phyloP scores from a whole-genome alignment of 2,329 filamentous ascomycete species.

The Fonsecaea erecta region DNA sequence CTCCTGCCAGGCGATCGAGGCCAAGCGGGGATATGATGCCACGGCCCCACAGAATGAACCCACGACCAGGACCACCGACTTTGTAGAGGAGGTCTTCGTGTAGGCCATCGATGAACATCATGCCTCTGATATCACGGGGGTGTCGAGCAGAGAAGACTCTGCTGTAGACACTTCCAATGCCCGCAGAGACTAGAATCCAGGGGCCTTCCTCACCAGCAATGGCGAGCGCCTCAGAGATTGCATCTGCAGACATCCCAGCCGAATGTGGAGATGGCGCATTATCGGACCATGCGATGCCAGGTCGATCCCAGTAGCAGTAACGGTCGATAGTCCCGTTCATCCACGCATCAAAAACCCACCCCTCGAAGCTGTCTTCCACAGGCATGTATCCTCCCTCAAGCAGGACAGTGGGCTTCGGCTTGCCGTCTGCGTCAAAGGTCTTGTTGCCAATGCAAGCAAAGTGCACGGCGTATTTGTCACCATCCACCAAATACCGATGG shows the following conservation, averaged over 20 bases:
- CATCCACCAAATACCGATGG: constrained; percentile 77
- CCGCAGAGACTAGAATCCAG: constrained; percentile 85
- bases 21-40: constrained; percentile 88
- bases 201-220: constrained; percentile 81
- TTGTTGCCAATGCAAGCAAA: constrained; percentile 79
- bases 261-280: constrained; percentile 92
- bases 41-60: constrained; percentile 84
- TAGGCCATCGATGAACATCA: constrained; percentile 84
- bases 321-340: constrained; percentile 80
- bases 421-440: constrained; percentile 60
- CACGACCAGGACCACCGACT: constrained; percentile 69
- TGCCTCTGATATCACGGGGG: constrained; percentile 71
- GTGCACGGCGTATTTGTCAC: constrained; percentile 83
- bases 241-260: constrained; percentile 89
- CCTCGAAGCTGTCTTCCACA: constrained; percentile 77
- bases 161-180: constrained; percentile 84
- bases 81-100: constrained; percentile 82
- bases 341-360: constrained; percentile 75
- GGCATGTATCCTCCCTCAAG: constrained; percentile 82
- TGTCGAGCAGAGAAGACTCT: constrained; percentile 90
- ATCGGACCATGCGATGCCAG: constrained; percentile 85
- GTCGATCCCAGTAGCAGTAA: constrained; percentile 95
- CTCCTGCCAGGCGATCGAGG: constrained; percentile 76
- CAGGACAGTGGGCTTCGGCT: constrained; percentile 74
- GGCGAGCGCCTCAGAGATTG: constrained; percentile 82